phyloP scores from a whole-genome alignment of 2,329 filamentous ascomycete species.

The Exserohilum turcica region DNA sequence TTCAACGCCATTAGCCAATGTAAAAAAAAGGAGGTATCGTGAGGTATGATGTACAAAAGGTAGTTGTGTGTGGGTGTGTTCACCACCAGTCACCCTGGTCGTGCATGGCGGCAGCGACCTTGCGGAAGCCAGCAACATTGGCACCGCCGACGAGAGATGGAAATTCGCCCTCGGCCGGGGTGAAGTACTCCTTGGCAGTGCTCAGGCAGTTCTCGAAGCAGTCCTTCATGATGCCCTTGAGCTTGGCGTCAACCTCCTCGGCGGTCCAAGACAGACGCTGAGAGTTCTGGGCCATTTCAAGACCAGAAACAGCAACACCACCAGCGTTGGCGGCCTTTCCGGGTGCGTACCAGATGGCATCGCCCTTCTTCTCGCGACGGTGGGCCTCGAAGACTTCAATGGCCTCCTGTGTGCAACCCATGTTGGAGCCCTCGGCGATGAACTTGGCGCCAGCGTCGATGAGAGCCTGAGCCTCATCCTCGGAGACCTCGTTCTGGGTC shows the following conservation, averaged over 20 bases:
- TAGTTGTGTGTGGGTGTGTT: conserved; percentile 16
- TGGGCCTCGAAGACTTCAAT: conserved; percentile 89
- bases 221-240: conserved; percentile 93
- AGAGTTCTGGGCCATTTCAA: conserved; percentile 99
- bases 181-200: conserved; percentile 88
- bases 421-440: conserved; percentile 97
- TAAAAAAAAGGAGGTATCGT: conserved; percentile 24
- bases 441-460: conserved; percentile 77
- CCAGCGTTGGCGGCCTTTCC: conserved; percentile 96
- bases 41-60: conserved; percentile 35
- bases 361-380: conserved; percentile 70
- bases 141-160: conserved; percentile 89
- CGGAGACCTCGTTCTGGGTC: conserved; percentile 96
- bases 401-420: conserved; percentile 96
- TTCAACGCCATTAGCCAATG: conserved; percentile 28
- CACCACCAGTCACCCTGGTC: conserved; percentile 94
- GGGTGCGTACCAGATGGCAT: conserved; percentile 91
- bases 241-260: conserved; percentile 88
- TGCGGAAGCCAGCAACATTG: conserved; percentile 98
- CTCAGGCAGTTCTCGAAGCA: conserved; percentile 88
- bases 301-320: conserved; percentile 93
- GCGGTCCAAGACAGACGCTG: conserved; percentile 81
- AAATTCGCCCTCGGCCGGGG: conserved; percentile 77
- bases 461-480: conserved; percentile 84
- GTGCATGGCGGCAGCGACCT: conserved; percentile 92